Conservation (phyloP, 2,329 filamentous ascomycete genomes). For the Penicillium sp. region DNA sequence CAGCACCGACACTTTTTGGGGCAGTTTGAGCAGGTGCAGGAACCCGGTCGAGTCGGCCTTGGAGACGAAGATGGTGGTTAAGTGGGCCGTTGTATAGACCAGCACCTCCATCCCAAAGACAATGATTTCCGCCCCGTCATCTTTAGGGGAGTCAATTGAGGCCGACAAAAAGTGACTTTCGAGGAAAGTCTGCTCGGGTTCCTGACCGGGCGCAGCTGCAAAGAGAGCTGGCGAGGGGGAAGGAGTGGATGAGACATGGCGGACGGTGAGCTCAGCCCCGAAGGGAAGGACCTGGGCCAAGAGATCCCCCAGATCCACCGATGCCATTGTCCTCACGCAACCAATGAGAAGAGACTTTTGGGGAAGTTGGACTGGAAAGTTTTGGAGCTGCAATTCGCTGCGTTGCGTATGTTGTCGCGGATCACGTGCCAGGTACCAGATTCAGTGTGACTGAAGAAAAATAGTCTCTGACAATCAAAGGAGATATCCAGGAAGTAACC, state of each 20-base stretch:
- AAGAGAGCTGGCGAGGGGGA: conserved; percentile 70
- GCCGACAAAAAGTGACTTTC: conserved; percentile 75
- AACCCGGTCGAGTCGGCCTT: conserved; percentile 97
- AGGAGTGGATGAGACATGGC: conserved; percentile 85
- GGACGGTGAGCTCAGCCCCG: conserved; percentile 60
- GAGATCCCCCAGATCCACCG: conserved; percentile 33
- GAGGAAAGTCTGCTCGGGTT: conserved; percentile 73
- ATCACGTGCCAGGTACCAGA: conserved; percentile 17
- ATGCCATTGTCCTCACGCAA: conserved; percentile 23
- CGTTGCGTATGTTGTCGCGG: conserved; percentile 8
- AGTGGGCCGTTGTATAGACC: conserved; percentile 73
- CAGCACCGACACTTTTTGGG: conserved; percentile 63
- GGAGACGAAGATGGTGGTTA: conserved; percentile 87
- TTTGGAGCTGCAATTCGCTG: conserved; percentile 13
- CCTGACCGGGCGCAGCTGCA: conserved; percentile 66
- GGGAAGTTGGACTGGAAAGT: conserved; percentile 16
- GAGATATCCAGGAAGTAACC: not conserved
- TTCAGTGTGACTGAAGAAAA: not conserved
- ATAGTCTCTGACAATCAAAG: not conserved
- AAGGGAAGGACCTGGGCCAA: conserved; percentile 52
- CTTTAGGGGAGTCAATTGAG: conserved; percentile 42
- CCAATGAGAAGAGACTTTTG: conserved; percentile 18
- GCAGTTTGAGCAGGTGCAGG: conserved; percentile 58
- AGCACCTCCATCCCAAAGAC: conserved; percentile 82
- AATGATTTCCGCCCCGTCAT: conserved; percentile 53